These are phyloP conservation scores for Blastomyces gilchristii DNA, from an alignment of 2,329 filamentous ascomycete genomes.

Conservation along the genomic window DNA sequence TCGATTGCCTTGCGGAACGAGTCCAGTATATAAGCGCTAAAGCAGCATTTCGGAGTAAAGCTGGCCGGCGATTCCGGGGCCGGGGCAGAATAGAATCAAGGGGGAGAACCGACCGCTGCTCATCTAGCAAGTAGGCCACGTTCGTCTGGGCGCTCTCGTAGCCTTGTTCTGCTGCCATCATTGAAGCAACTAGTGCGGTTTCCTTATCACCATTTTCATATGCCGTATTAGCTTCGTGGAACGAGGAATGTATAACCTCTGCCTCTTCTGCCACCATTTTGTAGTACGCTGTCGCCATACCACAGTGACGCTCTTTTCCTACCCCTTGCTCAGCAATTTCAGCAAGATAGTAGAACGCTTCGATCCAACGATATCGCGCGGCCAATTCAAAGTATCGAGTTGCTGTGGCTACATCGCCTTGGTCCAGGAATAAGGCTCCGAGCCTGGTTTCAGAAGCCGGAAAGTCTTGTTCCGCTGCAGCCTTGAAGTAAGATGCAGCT, in stretches of 20 bases:
- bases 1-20: slow-evolving; percentile 81
- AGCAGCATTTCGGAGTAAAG: slow-evolving; percentile 47
- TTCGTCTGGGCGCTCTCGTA: slow-evolving; percentile 86
- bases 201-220: slow-evolving; percentile 71
- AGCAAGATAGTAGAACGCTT: slow-evolving; percentile 84
- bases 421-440: slow-evolving; percentile 75
- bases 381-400: slow-evolving; percentile 82
- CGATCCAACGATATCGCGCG: slow-evolving; percentile 69
- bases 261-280: slow-evolving; percentile 66
- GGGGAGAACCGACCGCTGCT: slow-evolving; percentile 52
- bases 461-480: slow-evolving; percentile 71
- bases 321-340: slow-evolving; percentile 75
- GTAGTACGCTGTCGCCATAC: slow-evolving; percentile 69
- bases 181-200: slow-evolving; percentile 66
- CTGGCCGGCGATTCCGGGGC: slow-evolving; percentile 31
- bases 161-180: slow-evolving; percentile 85
- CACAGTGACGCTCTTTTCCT: slow-evolving; percentile 68
- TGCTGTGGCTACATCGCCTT: slow-evolving; percentile 70
- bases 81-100: slow-evolving; percentile 45
- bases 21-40: slow-evolving; percentile 90
- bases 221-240: slow-evolving; percentile 71
- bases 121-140: slow-evolving; percentile 75
- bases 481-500: slow-evolving; percentile 66
- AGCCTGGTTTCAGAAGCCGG: slow-evolving; percentile 72
- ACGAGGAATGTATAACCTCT: slow-evolving; percentile 64